A percentile compares a stretch with the other conserved stretches of the same genome.
Evolutionary conservation across 306 rosid genomes (phyloP).

Genomic region (Casuarina cunninghamiana): DNA sequence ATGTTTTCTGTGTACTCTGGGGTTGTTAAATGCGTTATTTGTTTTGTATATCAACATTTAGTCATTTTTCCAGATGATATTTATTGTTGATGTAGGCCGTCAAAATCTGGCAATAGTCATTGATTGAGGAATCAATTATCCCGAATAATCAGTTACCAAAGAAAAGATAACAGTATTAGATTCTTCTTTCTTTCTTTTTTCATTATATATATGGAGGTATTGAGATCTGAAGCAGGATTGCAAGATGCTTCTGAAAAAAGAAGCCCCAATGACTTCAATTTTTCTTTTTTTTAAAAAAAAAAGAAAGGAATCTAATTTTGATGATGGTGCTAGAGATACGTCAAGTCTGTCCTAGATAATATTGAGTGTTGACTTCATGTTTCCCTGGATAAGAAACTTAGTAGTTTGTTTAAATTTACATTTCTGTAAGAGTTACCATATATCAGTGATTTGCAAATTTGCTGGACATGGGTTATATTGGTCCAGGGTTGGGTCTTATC

Average conservation of each 20-base stretch:
- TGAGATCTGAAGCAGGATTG: neutral
- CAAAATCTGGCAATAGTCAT: neutral
- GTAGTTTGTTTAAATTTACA: neutral
- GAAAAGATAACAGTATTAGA: neutral
- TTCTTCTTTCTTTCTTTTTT: neutral
- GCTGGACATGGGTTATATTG: neutral
- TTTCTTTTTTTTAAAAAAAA: neutral
- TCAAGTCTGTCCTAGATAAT: neutral
- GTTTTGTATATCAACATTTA: neutral
- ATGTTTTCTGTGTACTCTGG: neutral
- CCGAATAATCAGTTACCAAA: neutral
- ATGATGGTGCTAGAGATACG: neutral
- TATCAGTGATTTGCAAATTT: neutral
- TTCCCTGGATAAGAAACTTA: neutral
- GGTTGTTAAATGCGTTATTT: neutral
- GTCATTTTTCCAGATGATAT: neutral
- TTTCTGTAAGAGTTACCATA: neutral
- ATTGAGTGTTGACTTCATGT: neutral
- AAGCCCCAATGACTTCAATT: neutral
- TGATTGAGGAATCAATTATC: neutral
- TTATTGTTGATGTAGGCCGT: neutral
- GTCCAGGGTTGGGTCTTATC: neutral
- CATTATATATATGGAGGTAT: neutral
- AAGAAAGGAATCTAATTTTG: neutral
- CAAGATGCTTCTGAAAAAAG: neutral